Evolutionary conservation across 345 rosid species (phyloP).

Genomic region (Eucalyptus erythrocorys): DNA sequence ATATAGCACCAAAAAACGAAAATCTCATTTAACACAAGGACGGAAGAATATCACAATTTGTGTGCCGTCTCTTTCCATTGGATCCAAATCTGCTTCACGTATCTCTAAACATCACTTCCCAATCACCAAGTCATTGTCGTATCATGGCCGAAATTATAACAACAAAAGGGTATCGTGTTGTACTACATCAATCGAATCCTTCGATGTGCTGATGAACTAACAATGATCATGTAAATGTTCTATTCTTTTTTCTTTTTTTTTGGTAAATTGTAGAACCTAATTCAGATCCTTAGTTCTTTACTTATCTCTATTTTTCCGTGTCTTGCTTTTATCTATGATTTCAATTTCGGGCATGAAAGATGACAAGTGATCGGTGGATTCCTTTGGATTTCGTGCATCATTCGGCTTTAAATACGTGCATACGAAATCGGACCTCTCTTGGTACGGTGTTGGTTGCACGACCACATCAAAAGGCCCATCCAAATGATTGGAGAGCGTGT

Average conservation of each 20-base stretch:
- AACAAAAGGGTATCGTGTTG: not conserved
- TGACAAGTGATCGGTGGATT: not conserved
- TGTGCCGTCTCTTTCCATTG: accelerated
- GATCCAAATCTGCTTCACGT: not conserved
- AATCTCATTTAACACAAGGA: not conserved
- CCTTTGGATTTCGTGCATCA: not conserved
- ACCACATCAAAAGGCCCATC: not conserved
- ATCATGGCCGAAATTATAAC: not conserved
- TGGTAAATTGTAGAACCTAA: not conserved
- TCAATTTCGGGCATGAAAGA: not conserved
- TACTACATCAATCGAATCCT: not conserved
- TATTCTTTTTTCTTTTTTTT: accelerated
- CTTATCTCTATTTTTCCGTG: not conserved
- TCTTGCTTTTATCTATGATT: too few relatives aligned
- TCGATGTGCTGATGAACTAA: accelerated
- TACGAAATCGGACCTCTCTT: not conserved
- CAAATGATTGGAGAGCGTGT: not conserved
- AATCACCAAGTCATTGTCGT: accelerated
- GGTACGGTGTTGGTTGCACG: not conserved
- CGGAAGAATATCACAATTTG: not conserved
- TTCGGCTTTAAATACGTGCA: not conserved
- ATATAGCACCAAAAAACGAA: not conserved
- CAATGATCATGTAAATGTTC: not conserved
- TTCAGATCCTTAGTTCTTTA: not conserved
- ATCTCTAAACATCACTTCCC: not conserved